These are phyloP conservation scores for Poa pratensis DNA, from an alignment of 176 grass and related monocot species.

Conservation along the genomic window DNA sequence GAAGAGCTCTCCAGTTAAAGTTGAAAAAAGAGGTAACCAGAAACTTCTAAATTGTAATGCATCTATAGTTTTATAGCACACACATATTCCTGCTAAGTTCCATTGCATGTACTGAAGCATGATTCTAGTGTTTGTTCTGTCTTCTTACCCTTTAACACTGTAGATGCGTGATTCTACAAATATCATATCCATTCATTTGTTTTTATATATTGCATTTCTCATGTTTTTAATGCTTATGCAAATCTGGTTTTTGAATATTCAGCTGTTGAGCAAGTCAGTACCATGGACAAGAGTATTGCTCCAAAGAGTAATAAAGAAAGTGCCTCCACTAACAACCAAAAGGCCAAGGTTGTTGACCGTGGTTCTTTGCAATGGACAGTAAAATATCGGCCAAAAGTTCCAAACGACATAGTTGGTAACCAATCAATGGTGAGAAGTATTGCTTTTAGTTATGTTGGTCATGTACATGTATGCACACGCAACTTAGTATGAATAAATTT, in stretches of 20 bases:
- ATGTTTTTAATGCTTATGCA: conserved; percentile 32
- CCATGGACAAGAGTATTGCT: conserved; percentile 53
- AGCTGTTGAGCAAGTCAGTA: conserved; percentile 59
- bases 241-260: conserved; percentile 43
- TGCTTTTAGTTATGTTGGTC: conserved; percentile 38
- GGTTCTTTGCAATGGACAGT: conserved; percentile 92
- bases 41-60: conserved; percentile 34
- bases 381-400: conserved; percentile 90
- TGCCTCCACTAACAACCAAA: conserved; percentile 35
- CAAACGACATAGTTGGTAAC: conserved; percentile 96
- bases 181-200: conserved; percentile 10
- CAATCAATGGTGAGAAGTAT: conserved; percentile 75
- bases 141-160: conserved; percentile 4
- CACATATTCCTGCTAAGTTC: no score
- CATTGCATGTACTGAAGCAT: conserved; percentile 19
- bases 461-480: conserved; percentile 21
- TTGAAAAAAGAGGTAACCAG: conserved; percentile 68
- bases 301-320: conserved; percentile 57
- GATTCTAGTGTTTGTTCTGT: conserved; percentile 17
- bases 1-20: conserved; percentile 70
- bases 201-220: conserved; percentile 22
- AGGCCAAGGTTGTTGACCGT: conserved; percentile 51
- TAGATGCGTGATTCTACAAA: conserved; percentile 32
- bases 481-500: conserved; percentile 35
- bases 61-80: conserved; percentile 28